Evolutionary conservation across 805 yeast genomes (phyloP).

Genomic region (Lipomyces mesembrius): DNA sequence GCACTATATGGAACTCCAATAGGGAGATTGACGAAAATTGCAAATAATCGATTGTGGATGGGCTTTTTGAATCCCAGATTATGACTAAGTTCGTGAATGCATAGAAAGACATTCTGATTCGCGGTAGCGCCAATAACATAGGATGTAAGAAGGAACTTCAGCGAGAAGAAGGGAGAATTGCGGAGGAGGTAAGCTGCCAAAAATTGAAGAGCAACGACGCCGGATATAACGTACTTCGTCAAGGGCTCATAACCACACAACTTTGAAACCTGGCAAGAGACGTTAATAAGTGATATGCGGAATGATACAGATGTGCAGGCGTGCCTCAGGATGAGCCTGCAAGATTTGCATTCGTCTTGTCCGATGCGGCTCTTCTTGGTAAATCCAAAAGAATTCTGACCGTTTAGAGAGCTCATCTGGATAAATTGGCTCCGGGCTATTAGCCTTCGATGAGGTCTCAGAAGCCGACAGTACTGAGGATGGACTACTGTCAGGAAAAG

Average conservation of each 20-base stretch:
- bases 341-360: conserved; percentile 73
- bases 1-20: conserved; percentile 92
- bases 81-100: conserved; percentile 87
- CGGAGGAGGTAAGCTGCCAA: conserved; percentile 64
- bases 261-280: conserved; percentile 54
- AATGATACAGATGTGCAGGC: not conserved
- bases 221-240: conserved; percentile 74
- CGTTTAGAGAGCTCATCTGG: conserved; percentile 17
- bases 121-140: conserved; percentile 85
- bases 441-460: not conserved
- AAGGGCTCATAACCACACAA: conserved; percentile 84
- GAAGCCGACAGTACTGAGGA: conserved; percentile 19
- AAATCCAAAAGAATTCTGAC: conserved; percentile 80
- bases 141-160: conserved; percentile 64
- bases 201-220: conserved; percentile 73
- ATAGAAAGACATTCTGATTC: conserved; percentile 80
- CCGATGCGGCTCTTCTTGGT: conserved; percentile 79
- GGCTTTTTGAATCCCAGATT: conserved; percentile 83
- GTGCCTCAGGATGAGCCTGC: conserved; percentile 70
- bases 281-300: not conserved
- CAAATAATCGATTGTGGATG: conserved; percentile 71
- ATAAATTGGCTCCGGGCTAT: not conserved
- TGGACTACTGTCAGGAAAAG: not conserved
- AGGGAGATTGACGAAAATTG: conserved; percentile 79
- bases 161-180: conserved; percentile 56